These are phyloP conservation scores for Calocera viscosa DNA, from an alignment of 768 basidiomycete species.

Conservation along the genomic window DNA sequence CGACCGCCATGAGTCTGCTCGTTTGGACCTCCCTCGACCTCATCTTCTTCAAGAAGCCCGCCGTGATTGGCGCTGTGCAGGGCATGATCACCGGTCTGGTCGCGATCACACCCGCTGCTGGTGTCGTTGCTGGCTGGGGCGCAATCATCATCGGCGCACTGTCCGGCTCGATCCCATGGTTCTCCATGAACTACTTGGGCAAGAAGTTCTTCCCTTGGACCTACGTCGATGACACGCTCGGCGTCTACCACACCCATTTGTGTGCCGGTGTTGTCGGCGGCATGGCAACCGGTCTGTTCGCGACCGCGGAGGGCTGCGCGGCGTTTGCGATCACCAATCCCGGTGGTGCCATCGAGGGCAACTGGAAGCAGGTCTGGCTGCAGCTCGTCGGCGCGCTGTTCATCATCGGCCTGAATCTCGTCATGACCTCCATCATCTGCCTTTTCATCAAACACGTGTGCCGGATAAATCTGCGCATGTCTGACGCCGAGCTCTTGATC, in stretches of 20 bases:
- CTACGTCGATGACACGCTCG: constrained; percentile 11
- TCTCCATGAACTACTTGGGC: constrained; percentile 9
- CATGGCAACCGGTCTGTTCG: constrained; percentile 9
- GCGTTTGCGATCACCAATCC: constrained; percentile 12
- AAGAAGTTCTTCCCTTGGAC: not conserved
- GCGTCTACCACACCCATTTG: constrained; percentile 10
- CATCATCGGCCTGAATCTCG: constrained; percentile 11
- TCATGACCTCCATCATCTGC: constrained; percentile 10
- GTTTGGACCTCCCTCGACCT: constrained; percentile 14
- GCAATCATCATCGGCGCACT: constrained; percentile 13
- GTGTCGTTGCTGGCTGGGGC: constrained; percentile 14
- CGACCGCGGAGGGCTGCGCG: constrained; percentile 12
- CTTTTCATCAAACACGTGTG: constrained; percentile 12
- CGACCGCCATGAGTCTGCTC: constrained; percentile 12
- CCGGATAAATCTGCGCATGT: constrained; percentile 8
- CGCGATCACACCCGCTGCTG: constrained; percentile 13
- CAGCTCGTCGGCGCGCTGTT: constrained; percentile 13
- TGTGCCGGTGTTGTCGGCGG: constrained; percentile 7
- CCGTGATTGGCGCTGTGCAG: constrained; percentile 14
- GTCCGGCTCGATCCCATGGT: constrained; percentile 12
- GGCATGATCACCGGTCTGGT: constrained; percentile 15
- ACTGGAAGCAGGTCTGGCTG: constrained; percentile 11
- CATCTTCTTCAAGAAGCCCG: constrained; percentile 14
- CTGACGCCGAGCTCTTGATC: constrained; percentile 7
- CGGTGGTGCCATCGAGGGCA: constrained; percentile 12